Base-by-base conservation (phyloP, 257 asterid genomes). In the Paulownia fortunei region DNA sequence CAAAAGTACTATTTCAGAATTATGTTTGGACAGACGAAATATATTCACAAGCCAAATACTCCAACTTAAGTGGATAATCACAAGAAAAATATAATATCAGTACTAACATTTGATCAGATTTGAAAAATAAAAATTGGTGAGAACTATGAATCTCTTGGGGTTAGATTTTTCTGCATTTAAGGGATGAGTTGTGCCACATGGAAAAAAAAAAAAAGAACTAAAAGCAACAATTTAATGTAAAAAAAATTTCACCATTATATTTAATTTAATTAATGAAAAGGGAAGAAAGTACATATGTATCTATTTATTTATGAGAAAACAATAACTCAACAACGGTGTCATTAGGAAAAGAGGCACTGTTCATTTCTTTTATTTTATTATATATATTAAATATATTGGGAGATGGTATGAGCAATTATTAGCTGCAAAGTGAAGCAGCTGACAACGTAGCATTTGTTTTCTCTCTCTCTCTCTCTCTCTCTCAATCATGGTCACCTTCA, bases 401-500 rank as follows among this genome's bases (percentile, higher is more conserved):
- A 49, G 82, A 76, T 63, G 80, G 82, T 56, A 76, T 79, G 80
- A 66, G 74, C 84, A 83, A 83, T 83, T 80, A 83, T 83, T 83
- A 80, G 80, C 80, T 83, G 73, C 87, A 83, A 80, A 82, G 77
- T 49, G 78, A 73, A 74, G 78, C 77, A 42, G 83, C 86, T 82
- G 83, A 79, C 86, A 75, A 70, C 86, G 64, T 63, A 39, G 78
- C 81, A 70, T 69, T 61, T 54, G 37, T 68, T 68, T 34, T 9
- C 72, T 7, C 68, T 0, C 71, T 34, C 49, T 30, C 75, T 30
- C 59, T 23, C 70, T 42, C 60, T 61, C 75, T 69, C 59, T 75
- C 73, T 73, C 30, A 76, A 79, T 83, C 87, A 84, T 80, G 81
- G 78, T 84, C 87, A 84, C 82, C 79, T 77, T 84, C 87, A 72